Evolutionary conservation across 805 yeast species (phyloP), one percentile per base, ranked within the genome.

Genomic region (Metschnikowia henanensis): DNA sequence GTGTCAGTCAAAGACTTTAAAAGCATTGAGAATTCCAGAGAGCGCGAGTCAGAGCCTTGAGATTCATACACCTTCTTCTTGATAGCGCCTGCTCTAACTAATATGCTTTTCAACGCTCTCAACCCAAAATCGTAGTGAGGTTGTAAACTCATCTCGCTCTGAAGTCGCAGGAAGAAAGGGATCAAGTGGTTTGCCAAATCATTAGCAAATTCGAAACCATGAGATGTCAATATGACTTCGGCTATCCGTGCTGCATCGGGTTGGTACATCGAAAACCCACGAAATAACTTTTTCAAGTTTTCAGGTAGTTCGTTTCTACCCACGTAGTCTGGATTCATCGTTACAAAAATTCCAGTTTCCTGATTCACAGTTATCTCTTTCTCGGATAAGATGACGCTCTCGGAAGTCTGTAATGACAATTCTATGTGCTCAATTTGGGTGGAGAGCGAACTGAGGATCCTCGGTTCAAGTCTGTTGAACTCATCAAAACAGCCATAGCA

Each of bases 401-500:
- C 50, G 3, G 61, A 52, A 28, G 62, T 51, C 26, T 38, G 49
- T 26, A 86, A 57, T 0, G 84, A 84, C 6, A 58, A 52, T 55
- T 88, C 92, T 30, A 90, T 86, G 21, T 62, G 68, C 51, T 85
- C 95, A 20, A 92, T 75, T 54, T 84, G 88, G 0, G 92, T 79
- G 0, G 97, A 84, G 0, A 89, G 84, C 0, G 97, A 91, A 64
- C 96, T 88, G 37, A 92, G 66, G 46, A 83, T 84, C 12, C 72
- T 74, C 45, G 77, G 78, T 30, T 81, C 83, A 23, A 92, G 72
- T 49, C 98, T 72, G 57, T 92, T 92, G 57, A 92, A 91, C 61
- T 92, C 98, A 61, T 92, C 98, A 65, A 92, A 92, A 62, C 98
- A 92, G 4, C 91, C 95, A 96, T 96, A 92, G 0, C 90, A 84